Base-by-base conservation (phyloP, 495 filamentous ascomycete species). In the Daldinia decipiens region DNA sequence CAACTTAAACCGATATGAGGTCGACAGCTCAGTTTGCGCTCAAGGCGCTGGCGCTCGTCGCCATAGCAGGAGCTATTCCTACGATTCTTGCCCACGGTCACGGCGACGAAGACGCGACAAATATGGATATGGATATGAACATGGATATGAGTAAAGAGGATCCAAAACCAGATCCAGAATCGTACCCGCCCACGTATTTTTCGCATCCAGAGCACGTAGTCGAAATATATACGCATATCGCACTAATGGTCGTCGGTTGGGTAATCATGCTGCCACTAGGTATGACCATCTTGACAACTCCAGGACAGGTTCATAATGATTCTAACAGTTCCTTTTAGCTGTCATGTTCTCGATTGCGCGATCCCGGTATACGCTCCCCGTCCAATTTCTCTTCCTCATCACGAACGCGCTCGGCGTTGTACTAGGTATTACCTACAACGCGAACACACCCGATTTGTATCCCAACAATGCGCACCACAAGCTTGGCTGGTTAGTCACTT, bases 391-490 rank as follows among this genome's bases (percentile, higher is more conserved):
- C 2, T 98, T 99, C 80, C 80, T 95, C 39, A 78, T 87, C 9
- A 75, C 88, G 29, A 95, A 97, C 78, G 89, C 82, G 4, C 71
- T 91, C 15, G 93, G 91, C 39, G 70, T 96, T 59, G 75, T 96
- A 26, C 74, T 94, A 40, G 91, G 88, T 2, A 86, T 90, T 59
- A 82, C 95, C 19, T 97, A 97, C 81, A 92, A 94, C 77, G 84
- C 84, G 70, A 88, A 87, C 53, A 97, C 93, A 0, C 94, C 94
- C 2, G 93, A 97, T 77, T 81, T 99, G 19, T 98, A 98, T 76
- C 87, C 89, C 56, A 91, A 92, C 75, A 97, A 97, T 75, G 87
- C 91, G 5, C 96, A 98, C 76, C 90, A 93, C 79, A 94, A 91
- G 79, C 84, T 95, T 54, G 95, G 95, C 34, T 98, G 95, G 95